phyloP scores from a whole-genome alignment of 2,329 filamentous ascomycete species.

The Ceratocystis harringtonii region DNA sequence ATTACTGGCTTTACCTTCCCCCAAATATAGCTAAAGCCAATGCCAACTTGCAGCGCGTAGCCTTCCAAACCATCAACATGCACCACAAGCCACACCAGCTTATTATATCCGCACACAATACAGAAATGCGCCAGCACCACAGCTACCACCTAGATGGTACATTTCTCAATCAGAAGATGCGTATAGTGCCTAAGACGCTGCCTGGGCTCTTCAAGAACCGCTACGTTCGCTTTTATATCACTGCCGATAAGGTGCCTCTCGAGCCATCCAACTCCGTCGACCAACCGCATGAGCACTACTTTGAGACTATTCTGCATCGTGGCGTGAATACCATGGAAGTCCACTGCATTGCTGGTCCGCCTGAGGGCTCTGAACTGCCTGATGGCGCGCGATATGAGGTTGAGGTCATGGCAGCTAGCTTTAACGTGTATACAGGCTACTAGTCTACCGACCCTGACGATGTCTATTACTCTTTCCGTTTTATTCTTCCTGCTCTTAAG shows the following conservation, averaged over 20 bases:
- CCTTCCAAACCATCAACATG: slow-evolving; percentile 51
- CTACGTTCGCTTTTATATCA: slow-evolving; percentile 15
- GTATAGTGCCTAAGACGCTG: slow-evolving; percentile 12
- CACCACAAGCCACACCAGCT: slow-evolving; percentile 52
- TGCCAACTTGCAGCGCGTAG: slow-evolving; percentile 14
- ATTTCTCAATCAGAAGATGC: slow-evolving; percentile 16
- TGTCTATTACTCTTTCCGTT: slow-evolving; percentile 3
- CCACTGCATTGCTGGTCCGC: slow-evolving; percentile 58
- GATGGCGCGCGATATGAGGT: slow-evolving; percentile 53
- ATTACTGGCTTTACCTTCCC: not conserved
- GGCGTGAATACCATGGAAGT: slow-evolving; percentile 69
- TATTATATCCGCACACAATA: slow-evolving; percentile 33
- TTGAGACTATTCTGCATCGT: slow-evolving; percentile 54
- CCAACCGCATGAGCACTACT: slow-evolving; percentile 48
- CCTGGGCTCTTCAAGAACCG: slow-evolving; percentile 15
- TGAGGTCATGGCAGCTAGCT: slow-evolving; percentile 63
- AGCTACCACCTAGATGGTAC: slow-evolving; percentile 15
- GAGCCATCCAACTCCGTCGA: slow-evolving; percentile 38
- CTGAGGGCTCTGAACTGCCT: slow-evolving; percentile 40
- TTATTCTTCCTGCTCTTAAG: not conserved
- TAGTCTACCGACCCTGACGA: not conserved
- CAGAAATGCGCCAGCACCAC: slow-evolving; percentile 15
- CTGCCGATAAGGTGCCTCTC: slow-evolving; percentile 45
- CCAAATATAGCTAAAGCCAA: not conserved
- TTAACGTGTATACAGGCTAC: slow-evolving; percentile 32